phyloP scores from a whole-genome alignment of 1,139 yeast species.

The Magnusiomyces suaveolens region DNA sequence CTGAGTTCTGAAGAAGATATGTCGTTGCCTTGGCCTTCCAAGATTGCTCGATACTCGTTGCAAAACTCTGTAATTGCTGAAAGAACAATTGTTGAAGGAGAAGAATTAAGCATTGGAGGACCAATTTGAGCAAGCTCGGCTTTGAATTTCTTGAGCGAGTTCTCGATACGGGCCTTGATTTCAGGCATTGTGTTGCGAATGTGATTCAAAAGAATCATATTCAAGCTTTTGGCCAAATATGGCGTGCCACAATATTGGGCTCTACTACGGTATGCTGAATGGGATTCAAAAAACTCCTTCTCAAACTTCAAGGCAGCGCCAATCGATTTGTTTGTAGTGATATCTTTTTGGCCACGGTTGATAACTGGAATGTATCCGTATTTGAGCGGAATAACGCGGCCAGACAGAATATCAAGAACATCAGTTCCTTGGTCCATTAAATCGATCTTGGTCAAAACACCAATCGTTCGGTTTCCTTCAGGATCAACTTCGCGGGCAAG shows the following conservation, averaged over 20 bases:
- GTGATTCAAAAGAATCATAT: constrained; percentile 81
- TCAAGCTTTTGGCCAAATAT: constrained; percentile 84
- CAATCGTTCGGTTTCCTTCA: constrained; percentile 91
- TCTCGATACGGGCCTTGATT: constrained; percentile 82
- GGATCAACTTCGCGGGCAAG: constrained; percentile 97
- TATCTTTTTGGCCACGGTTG: constrained; percentile 95
- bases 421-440: constrained; percentile 99
- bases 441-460: constrained; percentile 94
- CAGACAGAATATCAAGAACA: constrained; percentile 91
- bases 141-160: constrained; percentile 79
- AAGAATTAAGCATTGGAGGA: constrained; percentile 44
- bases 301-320: constrained; percentile 83
- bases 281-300: constrained; percentile 69
- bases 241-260: constrained; percentile 95
- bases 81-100: constrained; percentile 77
- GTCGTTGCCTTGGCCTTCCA: constrained; percentile 86
- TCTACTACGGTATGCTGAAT: constrained; percentile 90
- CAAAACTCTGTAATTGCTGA: constrained; percentile 87
- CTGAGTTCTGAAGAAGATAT: constrained; percentile 76
- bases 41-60: constrained; percentile 85
- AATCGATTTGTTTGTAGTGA: constrained; percentile 76
- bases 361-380: constrained; percentile 96
- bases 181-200: constrained; percentile 93
- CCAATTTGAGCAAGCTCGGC: constrained; percentile 65
- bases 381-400: constrained; percentile 88